A percentile compares a stretch with the other conserved stretches of the same genome.
These are phyloP conservation scores for Vitis hybrid DNA, from an alignment of 177 flowering plant genomes.

Conservation along the genomic window DNA sequence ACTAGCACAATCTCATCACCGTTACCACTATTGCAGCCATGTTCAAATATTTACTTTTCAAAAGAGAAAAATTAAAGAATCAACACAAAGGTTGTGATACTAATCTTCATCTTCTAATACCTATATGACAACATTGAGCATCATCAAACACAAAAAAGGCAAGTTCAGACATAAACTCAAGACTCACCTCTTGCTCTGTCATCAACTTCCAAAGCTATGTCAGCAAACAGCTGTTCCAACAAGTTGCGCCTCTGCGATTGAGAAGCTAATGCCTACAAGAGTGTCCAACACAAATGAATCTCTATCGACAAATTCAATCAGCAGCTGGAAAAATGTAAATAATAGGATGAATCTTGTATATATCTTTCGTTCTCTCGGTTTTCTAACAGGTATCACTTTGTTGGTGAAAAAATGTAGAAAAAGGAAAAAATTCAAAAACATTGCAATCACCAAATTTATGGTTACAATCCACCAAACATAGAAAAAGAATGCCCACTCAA, in stretches of 20 bases:
- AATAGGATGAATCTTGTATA: too few species aligned
- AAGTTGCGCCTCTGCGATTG: slow-evolving; percentile 71
- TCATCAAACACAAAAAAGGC: too few species aligned
- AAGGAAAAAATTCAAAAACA: background rate
- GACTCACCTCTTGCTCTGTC: slow-evolving; percentile 75
- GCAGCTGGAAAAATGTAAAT: background rate
- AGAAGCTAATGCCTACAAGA: slow-evolving; percentile 65
- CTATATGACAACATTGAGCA: too few species aligned
- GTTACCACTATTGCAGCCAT: too few species aligned
- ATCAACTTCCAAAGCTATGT: slow-evolving; percentile 89
- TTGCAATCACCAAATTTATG: background rate
- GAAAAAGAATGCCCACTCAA: background rate
- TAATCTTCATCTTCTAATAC: too few species aligned
- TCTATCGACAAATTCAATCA: background rate
- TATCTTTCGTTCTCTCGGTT: too few species aligned
- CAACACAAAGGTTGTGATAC: too few species aligned
- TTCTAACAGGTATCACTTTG: background rate
- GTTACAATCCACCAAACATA: background rate
- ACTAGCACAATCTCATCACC: too few species aligned
- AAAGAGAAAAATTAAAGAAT: too few species aligned
- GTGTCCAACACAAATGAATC: background rate
- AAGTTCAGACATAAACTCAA: background rate
- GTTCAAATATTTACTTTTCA: too few species aligned
- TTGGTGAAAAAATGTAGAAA: background rate
- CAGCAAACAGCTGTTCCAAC: slow-evolving; percentile 87